These are phyloP conservation scores for Alternaria burnsii DNA, from an alignment of 2,329 filamentous ascomycete genomes.

Conservation along the genomic window DNA sequence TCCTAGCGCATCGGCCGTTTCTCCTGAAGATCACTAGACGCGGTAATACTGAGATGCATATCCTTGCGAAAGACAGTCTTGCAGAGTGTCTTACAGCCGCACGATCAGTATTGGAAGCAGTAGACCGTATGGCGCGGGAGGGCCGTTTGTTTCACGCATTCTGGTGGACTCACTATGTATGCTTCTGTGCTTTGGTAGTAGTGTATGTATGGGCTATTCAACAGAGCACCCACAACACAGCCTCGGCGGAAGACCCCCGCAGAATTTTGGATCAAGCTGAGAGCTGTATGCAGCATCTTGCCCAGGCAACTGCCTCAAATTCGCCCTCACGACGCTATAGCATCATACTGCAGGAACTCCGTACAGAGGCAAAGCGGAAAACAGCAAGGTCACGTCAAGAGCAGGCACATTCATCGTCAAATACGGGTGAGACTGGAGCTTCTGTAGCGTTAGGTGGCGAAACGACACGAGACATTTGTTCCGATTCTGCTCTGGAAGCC, in stretches of 20 bases:
- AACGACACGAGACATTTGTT: not conserved
- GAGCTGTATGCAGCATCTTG: constrained; percentile 56
- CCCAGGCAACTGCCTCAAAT: constrained; percentile 57
- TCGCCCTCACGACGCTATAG: constrained; percentile 59
- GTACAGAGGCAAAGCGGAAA: constrained; percentile 50
- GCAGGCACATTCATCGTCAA: not conserved
- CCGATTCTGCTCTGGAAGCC: constrained; percentile 5
- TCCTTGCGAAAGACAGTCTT: constrained; percentile 50
- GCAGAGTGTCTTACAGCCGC: constrained; percentile 56
- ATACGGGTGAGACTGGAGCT: not conserved
- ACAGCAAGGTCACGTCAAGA: constrained; percentile 22
- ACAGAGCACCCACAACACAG: constrained; percentile 24
- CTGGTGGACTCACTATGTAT: constrained; percentile 61
- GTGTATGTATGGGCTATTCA: constrained; percentile 61
- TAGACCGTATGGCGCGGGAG: constrained; percentile 52
- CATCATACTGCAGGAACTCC: constrained; percentile 58
- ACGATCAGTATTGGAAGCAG: constrained; percentile 47
- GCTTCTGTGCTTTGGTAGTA: constrained; percentile 59
- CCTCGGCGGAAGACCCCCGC: constrained; percentile 15
- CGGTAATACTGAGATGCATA: constrained; percentile 28
- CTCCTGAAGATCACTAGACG: constrained; percentile 30
- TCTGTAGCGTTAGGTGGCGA: too few species aligned
- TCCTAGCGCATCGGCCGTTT: constrained; percentile 47
- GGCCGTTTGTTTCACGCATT: constrained; percentile 54
- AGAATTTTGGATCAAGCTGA: constrained; percentile 55